Evolutionary conservation across 2,329 filamentous ascomycete species (phyloP), one percentile per base, ranked within the genome.

Genomic region (Cladosporium phlei): DNA sequence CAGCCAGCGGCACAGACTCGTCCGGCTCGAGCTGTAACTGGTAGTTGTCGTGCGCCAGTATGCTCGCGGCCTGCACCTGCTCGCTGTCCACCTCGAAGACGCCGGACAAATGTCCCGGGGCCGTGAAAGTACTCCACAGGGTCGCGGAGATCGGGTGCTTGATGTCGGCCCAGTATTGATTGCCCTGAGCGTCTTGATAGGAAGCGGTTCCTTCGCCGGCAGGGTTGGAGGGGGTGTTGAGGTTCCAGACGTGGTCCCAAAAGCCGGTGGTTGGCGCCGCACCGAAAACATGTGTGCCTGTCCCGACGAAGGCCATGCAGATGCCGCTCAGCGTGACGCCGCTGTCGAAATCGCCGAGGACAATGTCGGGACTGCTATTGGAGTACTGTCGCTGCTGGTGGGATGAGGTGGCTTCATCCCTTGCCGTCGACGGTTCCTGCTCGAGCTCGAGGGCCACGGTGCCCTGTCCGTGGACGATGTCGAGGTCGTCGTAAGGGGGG

Each of bases 381-480:
- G 12, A 4, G 4, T n/a, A n/a, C n/a, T n/a, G 14, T 38, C 22
- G 20, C 21, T 38, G 22, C 14, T 38, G 21, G 3, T 33, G 30
- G 9, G 30, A 33, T 7, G 30, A 33, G 20, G 30, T 19, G 12
- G 22, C 17, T 11, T 22, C n/a, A n/a, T n/a, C n/a, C n/a, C n/a
- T n/a, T n/a, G n/a, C n/a, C n/a, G n/a, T 17, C 14, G 21, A 16
- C 14, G 83, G 86, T 62, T 97, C 90, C 50, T 77, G 71, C 62
- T 89, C 83, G 25, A 96, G 67, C 66, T 98, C 93, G 4, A 96
- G 66, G 0, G 82, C 90, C 52, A 87, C 74, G 0, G 91, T 97
- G n/a, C 91, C 93, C 70, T 96, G 90, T 0, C 93, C 91, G 0
- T 95, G 78, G 47, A 97, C 85, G 55, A 96, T 89, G 65, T 96